Percentiles rank a stretch among this genome's conserved stretches.
Evolutionary conservation across 2,329 filamentous ascomycete genomes (phyloP).

Genomic region (Stagonosporopsis rhizophila): DNA sequence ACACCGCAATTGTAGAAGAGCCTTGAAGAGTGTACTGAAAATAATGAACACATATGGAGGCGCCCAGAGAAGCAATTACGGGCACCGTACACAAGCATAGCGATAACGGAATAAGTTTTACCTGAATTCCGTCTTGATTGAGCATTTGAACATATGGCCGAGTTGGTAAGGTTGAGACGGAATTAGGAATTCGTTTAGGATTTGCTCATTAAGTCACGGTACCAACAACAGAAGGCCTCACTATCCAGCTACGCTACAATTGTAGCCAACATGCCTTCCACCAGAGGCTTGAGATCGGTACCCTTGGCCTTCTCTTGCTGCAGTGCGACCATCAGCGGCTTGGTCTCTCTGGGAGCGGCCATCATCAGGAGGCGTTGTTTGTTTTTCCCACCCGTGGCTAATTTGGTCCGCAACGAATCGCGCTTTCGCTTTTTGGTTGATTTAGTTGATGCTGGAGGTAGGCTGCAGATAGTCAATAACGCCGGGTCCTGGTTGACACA

Average conservation of each 20-base stretch:
- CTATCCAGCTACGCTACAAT: background rate
- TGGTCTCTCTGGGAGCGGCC: conserved; percentile 21
- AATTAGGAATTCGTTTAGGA: background rate
- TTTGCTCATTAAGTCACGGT: background rate
- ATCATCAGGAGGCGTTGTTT: conserved; percentile 20
- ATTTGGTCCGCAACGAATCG: conserved; percentile 23
- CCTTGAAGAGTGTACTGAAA: background rate
- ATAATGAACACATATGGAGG: background rate
- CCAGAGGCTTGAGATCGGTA: conserved; percentile 29
- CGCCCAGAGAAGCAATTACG: background rate
- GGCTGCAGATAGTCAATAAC: conserved; percentile 1
- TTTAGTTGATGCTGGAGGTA: conserved; percentile 4
- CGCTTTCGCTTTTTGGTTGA: conserved; percentile 21
- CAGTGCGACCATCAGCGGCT: conserved; percentile 25
- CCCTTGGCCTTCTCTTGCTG: conserved; percentile 34
- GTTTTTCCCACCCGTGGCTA: conserved; percentile 2
- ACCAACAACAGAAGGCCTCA: background rate
- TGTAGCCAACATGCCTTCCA: conserved; percentile 21
- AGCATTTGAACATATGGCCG: background rate
- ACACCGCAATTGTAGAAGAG: conserved; percentile 33
- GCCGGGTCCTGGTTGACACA: background rate
- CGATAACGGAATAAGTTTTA: background rate
- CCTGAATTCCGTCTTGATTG: background rate
- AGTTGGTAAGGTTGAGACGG: background rate
- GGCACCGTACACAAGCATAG: conserved; percentile 10